Evolutionary conservation across 2,329 filamentous ascomycete species (phyloP).

Genomic region (Colletotrichum sp.): DNA sequence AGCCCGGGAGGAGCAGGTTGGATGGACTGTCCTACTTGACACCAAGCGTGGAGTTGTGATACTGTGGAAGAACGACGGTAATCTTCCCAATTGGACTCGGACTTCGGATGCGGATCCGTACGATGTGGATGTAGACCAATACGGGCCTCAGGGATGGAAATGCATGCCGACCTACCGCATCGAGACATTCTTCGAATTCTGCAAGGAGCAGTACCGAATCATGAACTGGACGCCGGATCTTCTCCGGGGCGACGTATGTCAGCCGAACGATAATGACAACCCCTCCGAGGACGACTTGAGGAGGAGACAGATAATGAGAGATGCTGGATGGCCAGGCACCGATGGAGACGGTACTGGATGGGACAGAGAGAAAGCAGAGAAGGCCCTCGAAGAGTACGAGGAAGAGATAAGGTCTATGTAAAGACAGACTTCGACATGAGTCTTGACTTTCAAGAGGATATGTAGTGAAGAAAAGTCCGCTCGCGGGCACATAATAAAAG

Average conservation of each 20-base stretch:
- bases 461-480: too few species aligned
- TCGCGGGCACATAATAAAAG: too few species aligned
- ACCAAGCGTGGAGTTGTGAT: not conserved
- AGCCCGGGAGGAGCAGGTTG: not conserved
- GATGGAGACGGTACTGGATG: not conserved
- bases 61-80: not conserved
- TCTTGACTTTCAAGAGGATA: too few species aligned
- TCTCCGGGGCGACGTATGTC: not conserved
- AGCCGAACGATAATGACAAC: not conserved
- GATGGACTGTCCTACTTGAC: not conserved
- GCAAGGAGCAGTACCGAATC: not conserved
- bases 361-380: not conserved
- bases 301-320: not conserved
- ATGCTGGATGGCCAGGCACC: not conserved
- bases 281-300: not conserved
- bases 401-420: not conserved
- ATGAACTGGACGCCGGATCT: not conserved
- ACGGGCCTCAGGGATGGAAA: not conserved
- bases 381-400: not conserved
- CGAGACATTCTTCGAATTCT: not conserved
- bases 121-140: not conserved
- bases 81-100: fast-evolving
- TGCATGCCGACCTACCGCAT: not conserved
- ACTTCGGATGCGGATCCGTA: not conserved
- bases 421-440: too few species aligned